Base-by-base conservation (phyloP, 1,284 basidiomycete genomes). In the Tranzscheliella williamsii region DNA sequence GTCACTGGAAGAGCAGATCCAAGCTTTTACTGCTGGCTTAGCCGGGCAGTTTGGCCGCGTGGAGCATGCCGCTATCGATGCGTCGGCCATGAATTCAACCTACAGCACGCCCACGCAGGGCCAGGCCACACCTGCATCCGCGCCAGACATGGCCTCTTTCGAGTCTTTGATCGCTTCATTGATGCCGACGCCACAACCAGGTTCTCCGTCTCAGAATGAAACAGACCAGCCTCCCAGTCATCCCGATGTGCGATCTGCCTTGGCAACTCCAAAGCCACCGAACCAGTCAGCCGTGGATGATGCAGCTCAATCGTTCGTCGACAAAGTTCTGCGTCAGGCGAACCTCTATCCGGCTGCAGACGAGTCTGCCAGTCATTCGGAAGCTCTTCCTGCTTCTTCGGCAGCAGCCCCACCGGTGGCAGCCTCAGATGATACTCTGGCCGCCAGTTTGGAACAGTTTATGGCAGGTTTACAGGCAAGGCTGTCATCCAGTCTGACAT, bases 401-500 rank as follows among this genome's bases (percentile, higher is more conserved):
- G 24, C 18, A 5, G 37, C 38, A 24, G 24, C 38, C 5, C 40
- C 38, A 12, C 12, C 51, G 1, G 38, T 24, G 17, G 22, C 43
- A 13, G 38, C 27, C 7, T 42, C 44, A n/a, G 61, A 65, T 32
- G 61, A 67, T 30, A 53, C 60, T 7, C 51, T 67, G 16, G 53
- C 52, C 24, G 68, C 60, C 5, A 67, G 64, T 36, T 40, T 70
- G 30, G 61, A 70, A 33, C 57, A 60, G 33, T 70, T 70, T 37
- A 70, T 70, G 68, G 64, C 65, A 9, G 65, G 48, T 24, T 50
- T 70, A 17, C 48, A 48, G 26, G 44, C 53, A 31, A 43, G 42
- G 26, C 40, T 52, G 32, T 42, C 43, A 6, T 52, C 45, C 2
- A 44, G 38, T 20, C 51, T 55, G 5, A 37, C 53, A 7, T 39